phyloP scores from a whole-genome alignment of 768 basidiomycete species.

The Pisolithus sp. region DNA sequence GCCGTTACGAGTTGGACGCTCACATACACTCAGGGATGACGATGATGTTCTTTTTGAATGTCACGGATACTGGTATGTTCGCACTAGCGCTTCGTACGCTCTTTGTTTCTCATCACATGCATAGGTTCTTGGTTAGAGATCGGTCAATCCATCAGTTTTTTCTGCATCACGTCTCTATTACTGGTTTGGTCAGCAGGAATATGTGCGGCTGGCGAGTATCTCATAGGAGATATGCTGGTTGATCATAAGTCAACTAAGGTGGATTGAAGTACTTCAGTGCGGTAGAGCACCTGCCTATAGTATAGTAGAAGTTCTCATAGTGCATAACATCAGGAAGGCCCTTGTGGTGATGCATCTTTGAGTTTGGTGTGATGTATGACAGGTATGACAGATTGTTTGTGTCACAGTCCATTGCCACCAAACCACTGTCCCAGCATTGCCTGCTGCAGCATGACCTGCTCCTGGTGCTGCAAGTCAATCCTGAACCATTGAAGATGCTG shows the following conservation, averaged over 20 bases:
- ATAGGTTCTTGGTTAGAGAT: slow-evolving; percentile 85
- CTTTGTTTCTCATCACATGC: slow-evolving; percentile 3
- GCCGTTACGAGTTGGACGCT: slow-evolving; percentile 1
- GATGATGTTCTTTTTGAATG: slow-evolving; percentile 75
- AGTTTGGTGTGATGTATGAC: no score
- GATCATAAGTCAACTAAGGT: slow-evolving; percentile 13
- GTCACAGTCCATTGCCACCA: no score
- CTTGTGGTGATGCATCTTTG: no score
- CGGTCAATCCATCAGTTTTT: slow-evolving; percentile 83
- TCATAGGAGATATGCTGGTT: slow-evolving; percentile 43
- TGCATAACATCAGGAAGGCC: no score
- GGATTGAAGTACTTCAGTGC: slow-evolving; percentile 2
- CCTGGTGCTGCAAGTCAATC: no score
- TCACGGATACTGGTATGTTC: slow-evolving; percentile 64
- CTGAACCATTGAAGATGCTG: no score
- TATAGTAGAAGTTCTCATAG: no score
- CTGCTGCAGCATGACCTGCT: no score
- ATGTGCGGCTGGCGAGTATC: slow-evolving; percentile 62
- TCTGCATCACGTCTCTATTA: slow-evolving; percentile 75
- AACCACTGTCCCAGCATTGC: no score
- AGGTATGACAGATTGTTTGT: no score
- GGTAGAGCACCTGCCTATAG: no score
- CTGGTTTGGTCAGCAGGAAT: slow-evolving; percentile 76
- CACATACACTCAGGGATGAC: slow-evolving; percentile 56
- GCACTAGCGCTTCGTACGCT: neutral